Conservation (phyloP, 768 basidiomycete genomes). For the Strobilomyces echinocephalus region DNA sequence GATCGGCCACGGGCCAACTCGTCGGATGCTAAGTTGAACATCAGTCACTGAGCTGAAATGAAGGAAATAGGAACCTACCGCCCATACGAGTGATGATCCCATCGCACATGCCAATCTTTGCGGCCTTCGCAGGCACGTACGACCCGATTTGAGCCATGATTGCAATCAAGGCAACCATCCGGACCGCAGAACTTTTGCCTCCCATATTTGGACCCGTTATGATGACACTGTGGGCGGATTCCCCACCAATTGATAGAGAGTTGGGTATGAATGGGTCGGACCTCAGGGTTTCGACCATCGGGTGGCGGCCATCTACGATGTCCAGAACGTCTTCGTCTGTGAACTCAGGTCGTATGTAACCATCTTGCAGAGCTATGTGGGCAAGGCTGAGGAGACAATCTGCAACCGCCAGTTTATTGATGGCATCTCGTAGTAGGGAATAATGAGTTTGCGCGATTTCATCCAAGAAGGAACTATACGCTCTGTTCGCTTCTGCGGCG, state of each 20-base stretch:
- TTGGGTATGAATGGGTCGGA: conserved; percentile 87
- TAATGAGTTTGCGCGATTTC: conserved; percentile 71
- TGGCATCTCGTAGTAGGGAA: conserved; percentile 62
- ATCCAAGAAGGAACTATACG: conserved; percentile 62
- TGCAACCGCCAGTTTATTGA: conserved; percentile 75
- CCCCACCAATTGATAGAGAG: conserved; percentile 59
- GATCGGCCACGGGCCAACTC: conserved; percentile 83
- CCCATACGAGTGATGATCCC: conserved; percentile 88
- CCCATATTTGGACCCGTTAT: conserved; percentile 89
- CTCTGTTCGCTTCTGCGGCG: conserved; percentile 57
- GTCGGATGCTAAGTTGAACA: conserved; percentile 60
- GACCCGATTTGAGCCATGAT: conserved; percentile 87
- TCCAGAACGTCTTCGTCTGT: conserved; percentile 62
- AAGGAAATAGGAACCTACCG: conserved; percentile 40
- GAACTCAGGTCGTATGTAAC: conserved; percentile 77
- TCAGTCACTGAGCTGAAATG: conserved; percentile 1
- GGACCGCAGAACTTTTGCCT: conserved; percentile 78
- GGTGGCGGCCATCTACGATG: conserved; percentile 84
- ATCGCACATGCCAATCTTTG: conserved; percentile 76
- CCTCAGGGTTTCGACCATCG: conserved; percentile 80
- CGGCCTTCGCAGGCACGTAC: conserved; percentile 79
- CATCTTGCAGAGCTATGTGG: conserved; percentile 66
- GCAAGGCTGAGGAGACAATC: conserved; percentile 89
- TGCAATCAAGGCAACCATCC: conserved; percentile 72
- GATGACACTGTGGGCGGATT: conserved; percentile 51